Conservation (phyloP, 768 basidiomycete genomes). For the Trametes sanguinea region DNA sequence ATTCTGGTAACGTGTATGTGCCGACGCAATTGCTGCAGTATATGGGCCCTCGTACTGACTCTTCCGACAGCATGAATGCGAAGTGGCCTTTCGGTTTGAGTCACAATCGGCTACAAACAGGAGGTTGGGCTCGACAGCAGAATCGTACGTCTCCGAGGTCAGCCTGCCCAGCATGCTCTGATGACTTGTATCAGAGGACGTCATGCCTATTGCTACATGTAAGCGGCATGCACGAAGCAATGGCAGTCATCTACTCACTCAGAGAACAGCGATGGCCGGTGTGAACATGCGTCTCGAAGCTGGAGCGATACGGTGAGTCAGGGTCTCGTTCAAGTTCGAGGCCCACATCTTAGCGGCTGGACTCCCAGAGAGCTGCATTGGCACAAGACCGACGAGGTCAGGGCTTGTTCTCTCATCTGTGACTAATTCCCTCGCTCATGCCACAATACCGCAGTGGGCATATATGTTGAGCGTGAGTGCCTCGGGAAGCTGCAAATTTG, state of each 20-base stretch:
- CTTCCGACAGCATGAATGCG: conserved; percentile 41
- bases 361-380: conserved; percentile 35
- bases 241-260: conserved; percentile 1
- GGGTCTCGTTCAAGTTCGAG: not conserved
- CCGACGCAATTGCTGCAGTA: not conserved
- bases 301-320: conserved; percentile 34
- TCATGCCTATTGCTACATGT: conserved; percentile 42
- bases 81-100: conserved; percentile 70
- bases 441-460: conserved; percentile 26
- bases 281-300: conserved; percentile 36
- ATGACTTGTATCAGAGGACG: conserved; percentile 30
- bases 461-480: conserved; percentile 34
- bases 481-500: not conserved
- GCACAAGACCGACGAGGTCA: conserved; percentile 34
- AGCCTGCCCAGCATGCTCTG: too few species aligned
- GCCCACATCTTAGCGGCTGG: not conserved
- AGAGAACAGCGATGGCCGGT: conserved; percentile 32
- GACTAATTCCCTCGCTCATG: not conserved
- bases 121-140: conserved; percentile 66
- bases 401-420: not conserved
- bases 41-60: not conserved
- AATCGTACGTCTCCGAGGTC: conserved; percentile 40
- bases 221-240: conserved; percentile 3
- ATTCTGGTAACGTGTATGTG: conserved; percentile 51
- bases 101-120: conserved; percentile 57